Conservation (phyloP, 2,329 filamentous ascomycete species). For the Aplosporella prunicola region DNA sequence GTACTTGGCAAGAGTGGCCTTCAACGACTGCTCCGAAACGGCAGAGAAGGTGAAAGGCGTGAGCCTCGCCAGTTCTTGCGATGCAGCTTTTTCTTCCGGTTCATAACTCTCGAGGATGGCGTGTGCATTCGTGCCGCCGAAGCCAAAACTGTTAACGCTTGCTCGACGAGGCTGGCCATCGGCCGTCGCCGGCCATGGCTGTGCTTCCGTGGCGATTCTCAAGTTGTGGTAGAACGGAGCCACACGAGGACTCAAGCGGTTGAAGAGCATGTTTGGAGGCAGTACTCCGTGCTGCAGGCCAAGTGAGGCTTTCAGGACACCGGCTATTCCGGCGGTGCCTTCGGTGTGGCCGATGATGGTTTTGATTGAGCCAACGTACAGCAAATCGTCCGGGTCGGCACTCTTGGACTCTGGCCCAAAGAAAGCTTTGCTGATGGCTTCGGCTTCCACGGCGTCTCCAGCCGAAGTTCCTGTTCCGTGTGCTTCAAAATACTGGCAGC, state of each 20-base stretch:
- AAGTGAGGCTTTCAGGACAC: slow-evolving; percentile 24
- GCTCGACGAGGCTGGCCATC: slow-evolving; percentile 8
- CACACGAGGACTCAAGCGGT: slow-evolving; percentile 21
- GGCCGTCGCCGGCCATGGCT: slow-evolving; percentile 12
- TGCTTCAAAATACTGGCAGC: slow-evolving; percentile 27
- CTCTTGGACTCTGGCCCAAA: slow-evolving; percentile 1
- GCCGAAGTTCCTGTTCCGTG: slow-evolving; percentile 33
- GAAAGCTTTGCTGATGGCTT: slow-evolving; percentile 17
- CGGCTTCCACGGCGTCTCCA: slow-evolving; percentile 22
- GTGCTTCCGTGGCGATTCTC: slow-evolving; percentile 6
- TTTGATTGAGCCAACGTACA: slow-evolving; percentile 14
- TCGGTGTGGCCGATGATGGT: slow-evolving; percentile 32
- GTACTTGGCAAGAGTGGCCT: slow-evolving; percentile 1
- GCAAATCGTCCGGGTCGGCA: slow-evolving; percentile 3
- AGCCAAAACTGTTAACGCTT: slow-evolving; percentile 14
- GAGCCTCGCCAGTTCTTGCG: background rate
- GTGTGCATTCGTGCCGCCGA: slow-evolving; percentile 13
- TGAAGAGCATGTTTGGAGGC: slow-evolving; percentile 25
- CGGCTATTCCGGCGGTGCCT: slow-evolving; percentile 23
- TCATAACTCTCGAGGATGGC: slow-evolving; percentile 11
- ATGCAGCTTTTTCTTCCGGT: background rate
- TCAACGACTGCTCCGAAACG: slow-evolving; percentile 10
- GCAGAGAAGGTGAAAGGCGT: slow-evolving; percentile 12
- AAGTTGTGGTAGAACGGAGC: slow-evolving; percentile 11
- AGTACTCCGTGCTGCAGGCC: slow-evolving; percentile 25